Evolutionary conservation across 306 rosid genomes (phyloP).

Genomic region (Prunus padus): DNA sequence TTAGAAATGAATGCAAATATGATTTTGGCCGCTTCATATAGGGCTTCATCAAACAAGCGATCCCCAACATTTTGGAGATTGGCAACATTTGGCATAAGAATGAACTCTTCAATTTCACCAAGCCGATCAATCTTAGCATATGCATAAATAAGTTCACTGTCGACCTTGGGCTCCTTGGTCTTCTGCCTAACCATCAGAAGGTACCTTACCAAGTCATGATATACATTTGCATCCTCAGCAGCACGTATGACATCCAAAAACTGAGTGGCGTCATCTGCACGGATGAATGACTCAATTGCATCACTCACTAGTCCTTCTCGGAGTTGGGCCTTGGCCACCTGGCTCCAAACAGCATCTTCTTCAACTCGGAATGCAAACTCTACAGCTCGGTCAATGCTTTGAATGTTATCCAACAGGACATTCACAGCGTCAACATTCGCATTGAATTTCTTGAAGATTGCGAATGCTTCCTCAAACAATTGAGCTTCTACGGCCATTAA

Average conservation of each 20-base stretch:
- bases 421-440: conserved; percentile 96
- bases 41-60: conserved; percentile 81
- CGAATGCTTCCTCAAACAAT: conserved; percentile 81
- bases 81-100: conserved; percentile 98
- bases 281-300: conserved; percentile 93
- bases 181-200: conserved; percentile 98
- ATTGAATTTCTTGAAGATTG: conserved; percentile 96
- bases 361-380: conserved; percentile 98
- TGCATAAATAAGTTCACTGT: conserved; percentile 95
- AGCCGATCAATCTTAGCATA: conserved; percentile 97
- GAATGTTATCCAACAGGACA: conserved; percentile 83
- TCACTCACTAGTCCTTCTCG: conserved; percentile 94
- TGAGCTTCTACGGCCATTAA: conserved; percentile 95
- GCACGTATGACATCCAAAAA: conserved; percentile 93
- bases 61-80: conserved; percentile 96
- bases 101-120: conserved; percentile 92
- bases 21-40: conserved; percentile 96
- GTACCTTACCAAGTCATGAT: conserved; percentile 88
- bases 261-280: conserved; percentile 92
- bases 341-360: conserved; percentile 99
- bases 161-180: conserved; percentile 92
- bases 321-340: conserved; percentile 95
- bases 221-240: conserved; percentile 72
- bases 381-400: conserved; percentile 88
- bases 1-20: conserved; percentile 90